Conservation (phyloP, 2,329 filamentous ascomycete genomes). For the Ploettnerulaceae sp. region DNA sequence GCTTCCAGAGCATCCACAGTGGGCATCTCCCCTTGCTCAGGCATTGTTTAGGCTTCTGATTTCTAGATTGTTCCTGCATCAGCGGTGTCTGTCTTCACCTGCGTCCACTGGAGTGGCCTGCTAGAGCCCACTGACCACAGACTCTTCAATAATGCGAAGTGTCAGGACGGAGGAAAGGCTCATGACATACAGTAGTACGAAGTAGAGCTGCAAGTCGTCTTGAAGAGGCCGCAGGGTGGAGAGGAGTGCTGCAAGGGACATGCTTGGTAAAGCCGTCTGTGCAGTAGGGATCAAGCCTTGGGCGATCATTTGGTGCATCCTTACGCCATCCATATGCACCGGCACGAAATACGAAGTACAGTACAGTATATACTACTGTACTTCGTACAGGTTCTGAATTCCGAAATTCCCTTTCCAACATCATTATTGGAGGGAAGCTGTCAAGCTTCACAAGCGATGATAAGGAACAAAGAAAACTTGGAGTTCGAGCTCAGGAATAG, state of each 20-base stretch:
- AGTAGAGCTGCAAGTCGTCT: background rate
- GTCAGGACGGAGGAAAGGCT: too few relatives aligned
- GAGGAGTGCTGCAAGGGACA: background rate
- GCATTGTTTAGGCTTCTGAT: background rate
- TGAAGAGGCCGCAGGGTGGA: background rate
- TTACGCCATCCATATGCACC: slow-evolving; percentile 16
- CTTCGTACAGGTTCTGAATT: background rate
- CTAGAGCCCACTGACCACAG: too few relatives aligned
- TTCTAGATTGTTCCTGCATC: background rate
- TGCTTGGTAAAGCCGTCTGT: too few relatives aligned
- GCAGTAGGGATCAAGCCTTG: slow-evolving; percentile 24
- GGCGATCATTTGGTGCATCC: slow-evolving; percentile 21
- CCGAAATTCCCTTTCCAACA: background rate
- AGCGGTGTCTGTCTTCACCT: background rate
- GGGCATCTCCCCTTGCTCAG: slow-evolving; percentile 4
- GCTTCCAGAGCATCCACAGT: background rate
- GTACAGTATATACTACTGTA: background rate
- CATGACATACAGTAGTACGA: too few relatives aligned
- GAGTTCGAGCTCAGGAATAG: background rate
- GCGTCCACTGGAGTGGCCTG: background rate
- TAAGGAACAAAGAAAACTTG: background rate
- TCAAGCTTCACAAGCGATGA: background rate
- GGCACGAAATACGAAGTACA: too few relatives aligned
- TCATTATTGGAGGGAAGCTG: background rate
- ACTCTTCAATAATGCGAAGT: too few relatives aligned